A percentile compares a stretch with the other conserved stretches of the same genome.
Evolutionary conservation across 1,139 yeast species (phyloP).

Genomic region (Protomyces inundatus): DNA sequence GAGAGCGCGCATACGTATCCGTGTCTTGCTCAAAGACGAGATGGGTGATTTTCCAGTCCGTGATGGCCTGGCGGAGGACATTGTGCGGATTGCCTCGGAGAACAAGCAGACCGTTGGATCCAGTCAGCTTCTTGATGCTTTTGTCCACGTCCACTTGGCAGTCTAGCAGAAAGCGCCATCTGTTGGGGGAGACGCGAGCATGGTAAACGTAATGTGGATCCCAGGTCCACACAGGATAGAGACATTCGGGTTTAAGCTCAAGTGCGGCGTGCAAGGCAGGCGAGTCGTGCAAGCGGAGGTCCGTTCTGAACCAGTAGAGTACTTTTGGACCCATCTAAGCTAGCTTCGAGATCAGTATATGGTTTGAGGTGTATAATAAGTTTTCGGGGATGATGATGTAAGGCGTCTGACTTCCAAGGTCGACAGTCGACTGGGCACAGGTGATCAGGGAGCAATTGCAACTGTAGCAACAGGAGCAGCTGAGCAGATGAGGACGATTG

Average conservation of each 20-base stretch:
- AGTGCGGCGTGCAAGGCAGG: conserved; percentile 22
- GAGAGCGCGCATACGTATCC: conserved; percentile 15
- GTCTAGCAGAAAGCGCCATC: conserved; percentile 24
- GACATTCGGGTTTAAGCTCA: conserved; percentile 15
- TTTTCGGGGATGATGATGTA: too few relatives aligned
- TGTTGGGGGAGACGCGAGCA: conserved; percentile 19
- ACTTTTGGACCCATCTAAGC: background rate
- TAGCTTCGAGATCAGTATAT: too few relatives aligned
- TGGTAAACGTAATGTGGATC: conserved; percentile 25
- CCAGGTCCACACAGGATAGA: conserved; percentile 26
- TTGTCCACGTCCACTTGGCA: conserved; percentile 16
- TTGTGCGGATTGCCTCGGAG: conserved; percentile 16
- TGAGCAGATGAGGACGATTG: too few relatives aligned
- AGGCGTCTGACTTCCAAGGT: too few relatives aligned
- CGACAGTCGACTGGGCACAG: too few relatives aligned
- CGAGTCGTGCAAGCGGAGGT: conserved; percentile 21
- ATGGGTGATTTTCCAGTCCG: conserved; percentile 25
- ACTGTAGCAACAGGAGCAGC: too few relatives aligned
- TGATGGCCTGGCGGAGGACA: conserved; percentile 7
- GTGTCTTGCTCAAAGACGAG: conserved; percentile 26
- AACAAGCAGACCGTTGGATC: conserved; percentile 17
- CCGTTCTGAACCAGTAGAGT: conserved; percentile 23
- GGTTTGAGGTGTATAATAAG: too few relatives aligned
- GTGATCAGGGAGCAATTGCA: too few relatives aligned
- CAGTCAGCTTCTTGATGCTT: conserved; percentile 7